Evolutionary conservation across 2,329 filamentous ascomycete species (phyloP).

Genomic region (Botrytis cinerea): DNA sequence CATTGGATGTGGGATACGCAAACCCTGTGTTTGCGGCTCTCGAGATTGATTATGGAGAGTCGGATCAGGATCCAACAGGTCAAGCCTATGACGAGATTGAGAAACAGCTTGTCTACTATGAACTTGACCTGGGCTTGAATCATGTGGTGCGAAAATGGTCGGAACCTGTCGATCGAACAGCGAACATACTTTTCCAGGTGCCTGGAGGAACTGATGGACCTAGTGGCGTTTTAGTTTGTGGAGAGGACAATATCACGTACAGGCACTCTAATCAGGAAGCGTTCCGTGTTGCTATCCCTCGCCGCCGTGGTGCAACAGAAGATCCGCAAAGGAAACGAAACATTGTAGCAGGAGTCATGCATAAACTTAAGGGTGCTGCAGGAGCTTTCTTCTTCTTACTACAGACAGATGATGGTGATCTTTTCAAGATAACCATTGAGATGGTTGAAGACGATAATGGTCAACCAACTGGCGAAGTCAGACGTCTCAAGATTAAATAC

Average conservation of each 20-base stretch:
- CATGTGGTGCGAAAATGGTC: slow-evolving; percentile 97
- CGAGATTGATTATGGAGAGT: slow-evolving; percentile 89
- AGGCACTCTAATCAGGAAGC: slow-evolving; percentile 93
- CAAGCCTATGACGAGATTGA: slow-evolving; percentile 79
- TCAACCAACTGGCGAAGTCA: slow-evolving; percentile 77
- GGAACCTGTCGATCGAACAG: slow-evolving; percentile 86
- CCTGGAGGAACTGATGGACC: slow-evolving; percentile 92
- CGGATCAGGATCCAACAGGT: slow-evolving; percentile 87
- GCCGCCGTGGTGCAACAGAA: slow-evolving; percentile 83
- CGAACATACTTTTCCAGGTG: slow-evolving; percentile 90
- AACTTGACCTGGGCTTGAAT: slow-evolving; percentile 93
- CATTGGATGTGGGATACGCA: slow-evolving; percentile 92
- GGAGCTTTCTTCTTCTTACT: slow-evolving; percentile 97
- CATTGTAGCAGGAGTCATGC: slow-evolving; percentile 92
- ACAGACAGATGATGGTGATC: slow-evolving; percentile 95
- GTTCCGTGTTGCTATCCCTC: slow-evolving; percentile 85
- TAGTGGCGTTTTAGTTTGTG: slow-evolving; percentile 92
- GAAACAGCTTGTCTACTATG: slow-evolving; percentile 94
- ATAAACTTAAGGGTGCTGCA: slow-evolving; percentile 79
- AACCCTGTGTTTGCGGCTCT: slow-evolving; percentile 95
- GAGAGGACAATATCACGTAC: slow-evolving; percentile 93
- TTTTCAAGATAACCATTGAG: slow-evolving; percentile 95
- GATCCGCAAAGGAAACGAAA: slow-evolving; percentile 87
- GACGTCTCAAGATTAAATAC: slow-evolving; percentile 88
- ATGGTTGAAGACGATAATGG: slow-evolving; percentile 82